phyloP scores from a whole-genome alignment of 495 filamentous ascomycete species.

The Pyrenopolyporus hunteri region DNA sequence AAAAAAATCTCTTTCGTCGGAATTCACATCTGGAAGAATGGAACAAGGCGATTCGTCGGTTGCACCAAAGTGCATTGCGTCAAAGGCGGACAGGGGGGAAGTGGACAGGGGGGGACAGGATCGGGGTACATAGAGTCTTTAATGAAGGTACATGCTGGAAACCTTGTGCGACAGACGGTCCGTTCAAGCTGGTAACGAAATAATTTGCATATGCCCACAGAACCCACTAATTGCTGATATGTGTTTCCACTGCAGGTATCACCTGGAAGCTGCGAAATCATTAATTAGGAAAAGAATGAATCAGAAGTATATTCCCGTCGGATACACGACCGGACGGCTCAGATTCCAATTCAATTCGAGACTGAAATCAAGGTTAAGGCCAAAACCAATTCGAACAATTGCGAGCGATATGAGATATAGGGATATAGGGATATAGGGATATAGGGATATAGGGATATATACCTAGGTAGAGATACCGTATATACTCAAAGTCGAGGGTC shows the following conservation, averaged over 20 bases:
- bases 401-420: no score
- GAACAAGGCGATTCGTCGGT: conserved; percentile 16
- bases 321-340: neutral
- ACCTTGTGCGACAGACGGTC: conserved; percentile 30
- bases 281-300: neutral
- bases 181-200: neutral
- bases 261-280: neutral
- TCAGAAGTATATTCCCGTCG: neutral
- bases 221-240: neutral
- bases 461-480: no score
- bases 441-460: no score
- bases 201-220: neutral
- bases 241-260: neutral
- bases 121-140: conserved; percentile 28
- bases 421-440: no score
- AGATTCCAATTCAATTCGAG: neutral
- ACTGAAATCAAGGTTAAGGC: no score
- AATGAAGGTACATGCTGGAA: conserved; percentile 27
- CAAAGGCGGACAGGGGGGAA: neutral
- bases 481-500: no score
- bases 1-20: neutral
- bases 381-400: no score
- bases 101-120: neutral
- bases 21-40: neutral
- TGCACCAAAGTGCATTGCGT: conserved; percentile 19